These are phyloP conservation scores for Fusarium zealandicum DNA, from an alignment of 2,329 filamentous ascomycete species.

Conservation along the genomic window DNA sequence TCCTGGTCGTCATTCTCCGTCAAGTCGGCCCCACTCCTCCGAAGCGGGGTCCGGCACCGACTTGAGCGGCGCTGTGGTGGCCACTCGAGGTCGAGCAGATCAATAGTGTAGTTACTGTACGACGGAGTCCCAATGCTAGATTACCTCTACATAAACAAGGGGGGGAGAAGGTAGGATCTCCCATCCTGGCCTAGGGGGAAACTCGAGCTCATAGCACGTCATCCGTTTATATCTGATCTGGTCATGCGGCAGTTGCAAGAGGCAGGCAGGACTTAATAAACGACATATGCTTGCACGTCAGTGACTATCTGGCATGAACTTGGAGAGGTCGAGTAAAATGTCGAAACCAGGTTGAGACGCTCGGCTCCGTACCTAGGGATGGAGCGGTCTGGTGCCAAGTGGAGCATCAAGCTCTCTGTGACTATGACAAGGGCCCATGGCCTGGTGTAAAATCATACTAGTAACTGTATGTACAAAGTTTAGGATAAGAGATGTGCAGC, in stretches of 20 bases:
- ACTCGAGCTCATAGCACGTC: no score
- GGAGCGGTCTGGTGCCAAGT: slow-evolving; percentile 23
- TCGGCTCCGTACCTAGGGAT: slow-evolving; percentile 12
- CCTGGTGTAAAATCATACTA: background rate
- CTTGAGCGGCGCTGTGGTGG: background rate
- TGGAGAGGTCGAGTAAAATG: slow-evolving; percentile 1
- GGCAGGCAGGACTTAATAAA: background rate
- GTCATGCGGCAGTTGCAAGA: background rate
- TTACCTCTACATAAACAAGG: no score
- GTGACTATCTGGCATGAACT: background rate
- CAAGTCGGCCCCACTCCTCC: slow-evolving; percentile 24
- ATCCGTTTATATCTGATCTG: no score
- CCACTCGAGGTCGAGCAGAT: background rate
- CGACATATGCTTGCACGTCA: background rate
- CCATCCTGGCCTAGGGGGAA: no score
- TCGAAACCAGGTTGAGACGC: slow-evolving; percentile 15
- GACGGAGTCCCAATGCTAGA: background rate
- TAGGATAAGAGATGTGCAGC: slow-evolving; percentile 1
- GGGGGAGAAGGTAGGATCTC: no score
- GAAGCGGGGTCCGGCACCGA: slow-evolving; percentile 7
- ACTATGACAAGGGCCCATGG: slow-evolving; percentile 26
- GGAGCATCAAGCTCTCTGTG: slow-evolving; percentile 19
- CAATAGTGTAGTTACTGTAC: background rate
- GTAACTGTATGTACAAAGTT: background rate
- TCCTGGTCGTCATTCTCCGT: background rate